A percentile compares a stretch with the other conserved stretches of the same genome.
These are phyloP conservation scores for Raddia guianensis DNA, from an alignment of 176 grass and related monocot species.

Conservation along the genomic window DNA sequence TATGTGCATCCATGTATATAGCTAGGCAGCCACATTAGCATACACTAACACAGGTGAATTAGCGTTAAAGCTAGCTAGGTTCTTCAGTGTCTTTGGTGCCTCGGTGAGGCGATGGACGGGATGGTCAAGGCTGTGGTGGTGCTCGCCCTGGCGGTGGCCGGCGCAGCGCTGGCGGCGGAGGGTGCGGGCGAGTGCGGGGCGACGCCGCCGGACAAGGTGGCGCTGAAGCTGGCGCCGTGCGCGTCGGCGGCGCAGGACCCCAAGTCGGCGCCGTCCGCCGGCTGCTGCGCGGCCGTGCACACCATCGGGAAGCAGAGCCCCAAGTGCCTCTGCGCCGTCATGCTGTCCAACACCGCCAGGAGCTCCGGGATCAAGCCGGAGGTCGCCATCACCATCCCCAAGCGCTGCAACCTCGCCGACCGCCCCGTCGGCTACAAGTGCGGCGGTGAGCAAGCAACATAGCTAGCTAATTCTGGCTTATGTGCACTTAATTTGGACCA, in stretches of 20 bases:
- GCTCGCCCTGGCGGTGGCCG: conserved; percentile 2
- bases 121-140: conserved; percentile 8
- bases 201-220: conserved; percentile 56
- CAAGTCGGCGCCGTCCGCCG: conserved; percentile 29
- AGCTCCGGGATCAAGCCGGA: conserved; percentile 64
- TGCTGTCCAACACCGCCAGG: conserved; percentile 63
- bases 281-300: conserved; percentile 61
- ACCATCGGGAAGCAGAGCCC: conserved; percentile 65
- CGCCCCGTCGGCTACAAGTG: conserved; percentile 76
- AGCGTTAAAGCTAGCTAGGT: not conserved
- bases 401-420: conserved; percentile 67
- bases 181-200: conserved; percentile 65
- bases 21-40: not conserved
- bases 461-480: too few species aligned
- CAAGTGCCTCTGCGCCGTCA: conserved; percentile 69
- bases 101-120: not conserved
- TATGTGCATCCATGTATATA: not conserved
- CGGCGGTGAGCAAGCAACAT: conserved; percentile 38
- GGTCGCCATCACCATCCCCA: conserved; percentile 72
- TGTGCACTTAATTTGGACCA: too few species aligned
- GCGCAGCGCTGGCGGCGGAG: not conserved
- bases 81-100: too few species aligned
- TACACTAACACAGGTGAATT: not conserved
- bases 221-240: conserved; percentile 63
- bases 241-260: conserved; percentile 51